Percentiles rank a stretch among this genome's conserved stretches.
These are phyloP conservation scores for Gracilaria vermiculophylla DNA, from an alignment of 23 red algal genomes.

Conservation along the genomic window DNA sequence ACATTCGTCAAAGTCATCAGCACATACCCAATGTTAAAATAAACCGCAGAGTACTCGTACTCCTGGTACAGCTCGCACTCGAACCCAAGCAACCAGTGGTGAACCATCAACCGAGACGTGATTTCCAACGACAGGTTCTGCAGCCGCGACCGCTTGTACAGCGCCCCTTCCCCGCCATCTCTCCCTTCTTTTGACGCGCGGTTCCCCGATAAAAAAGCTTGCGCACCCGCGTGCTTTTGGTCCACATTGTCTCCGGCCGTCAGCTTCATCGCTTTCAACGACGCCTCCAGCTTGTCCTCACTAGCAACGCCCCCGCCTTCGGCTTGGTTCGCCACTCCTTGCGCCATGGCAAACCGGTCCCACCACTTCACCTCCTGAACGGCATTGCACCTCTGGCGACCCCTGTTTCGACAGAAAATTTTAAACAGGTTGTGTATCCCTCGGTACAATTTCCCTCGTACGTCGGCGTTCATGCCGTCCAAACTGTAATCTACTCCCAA, in stretches of 20 bases:
- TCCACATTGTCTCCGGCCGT: neutral
- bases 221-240: neutral
- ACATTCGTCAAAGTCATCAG: constrained; percentile 38
- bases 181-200: neutral
- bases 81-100: constrained; percentile 84
- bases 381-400: constrained; percentile 30
- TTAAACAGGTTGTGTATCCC: constrained; percentile 44
- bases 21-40: constrained; percentile 68
- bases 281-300: neutral
- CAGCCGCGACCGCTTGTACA: neutral
- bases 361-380: constrained; percentile 36
- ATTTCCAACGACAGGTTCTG: constrained; percentile 56
- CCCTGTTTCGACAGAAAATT: constrained; percentile 31
- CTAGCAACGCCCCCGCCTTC: too few relatives aligned
- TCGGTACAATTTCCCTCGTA: neutral
- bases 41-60: constrained; percentile 68
- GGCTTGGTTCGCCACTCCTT: neutral
- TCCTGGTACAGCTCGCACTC: constrained; percentile 76
- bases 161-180: too few relatives aligned
- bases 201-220: neutral
- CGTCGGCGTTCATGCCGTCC: neutral
- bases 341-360: constrained; percentile 22
- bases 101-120: constrained; percentile 52
- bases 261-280: neutral
- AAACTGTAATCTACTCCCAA: constrained; percentile 9